A percentile compares a stretch with the other conserved stretches of the same genome.
phyloP scores from a whole-genome alignment of 345 rosid species.

The Hibiscus trionum region DNA sequence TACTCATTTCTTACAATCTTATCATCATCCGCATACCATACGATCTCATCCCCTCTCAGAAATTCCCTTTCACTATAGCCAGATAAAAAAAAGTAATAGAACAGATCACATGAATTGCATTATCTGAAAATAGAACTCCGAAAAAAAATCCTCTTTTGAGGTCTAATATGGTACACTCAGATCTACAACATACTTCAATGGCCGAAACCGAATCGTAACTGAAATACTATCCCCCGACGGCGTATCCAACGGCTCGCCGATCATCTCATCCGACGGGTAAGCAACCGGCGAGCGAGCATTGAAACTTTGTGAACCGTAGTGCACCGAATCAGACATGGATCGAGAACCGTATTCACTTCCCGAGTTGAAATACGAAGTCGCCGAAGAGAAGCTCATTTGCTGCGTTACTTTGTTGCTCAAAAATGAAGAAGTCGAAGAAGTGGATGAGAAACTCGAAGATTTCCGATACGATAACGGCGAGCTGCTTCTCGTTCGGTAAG shows the following conservation, averaged over 20 bases:
- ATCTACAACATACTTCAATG: constrained; percentile 79
- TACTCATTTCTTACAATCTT: constrained; percentile 81
- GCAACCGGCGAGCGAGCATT: constrained; percentile 40
- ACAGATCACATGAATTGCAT: not conserved
- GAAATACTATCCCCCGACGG: constrained; percentile 74
- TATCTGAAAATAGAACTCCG: not conserved
- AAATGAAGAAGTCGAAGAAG: constrained; percentile 64
- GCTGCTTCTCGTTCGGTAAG: constrained; percentile 61
- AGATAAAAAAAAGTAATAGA: constrained; percentile 9
- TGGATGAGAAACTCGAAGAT: constrained; percentile 65
- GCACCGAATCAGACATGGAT: constrained; percentile 67
- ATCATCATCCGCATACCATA: constrained; percentile 96
- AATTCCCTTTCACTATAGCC: constrained; percentile 82
- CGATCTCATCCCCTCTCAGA: constrained; percentile 90
- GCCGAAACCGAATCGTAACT: constrained; percentile 94
- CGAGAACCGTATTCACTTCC: constrained; percentile 48
- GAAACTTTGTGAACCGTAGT: constrained; percentile 32
- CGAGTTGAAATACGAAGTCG: constrained; percentile 41
- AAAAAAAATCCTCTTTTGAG: constrained; percentile 20
- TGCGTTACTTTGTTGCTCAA: constrained; percentile 52
- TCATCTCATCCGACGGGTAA: constrained; percentile 59
- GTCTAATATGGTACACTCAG: constrained; percentile 41
- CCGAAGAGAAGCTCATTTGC: constrained; percentile 67
- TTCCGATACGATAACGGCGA: constrained; percentile 75
- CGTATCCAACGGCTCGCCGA: constrained; percentile 36